Evolutionary conservation across 305 asterid genomes (phyloP), one percentile per base, ranked within the genome.

Genomic region (Vinca major): DNA sequence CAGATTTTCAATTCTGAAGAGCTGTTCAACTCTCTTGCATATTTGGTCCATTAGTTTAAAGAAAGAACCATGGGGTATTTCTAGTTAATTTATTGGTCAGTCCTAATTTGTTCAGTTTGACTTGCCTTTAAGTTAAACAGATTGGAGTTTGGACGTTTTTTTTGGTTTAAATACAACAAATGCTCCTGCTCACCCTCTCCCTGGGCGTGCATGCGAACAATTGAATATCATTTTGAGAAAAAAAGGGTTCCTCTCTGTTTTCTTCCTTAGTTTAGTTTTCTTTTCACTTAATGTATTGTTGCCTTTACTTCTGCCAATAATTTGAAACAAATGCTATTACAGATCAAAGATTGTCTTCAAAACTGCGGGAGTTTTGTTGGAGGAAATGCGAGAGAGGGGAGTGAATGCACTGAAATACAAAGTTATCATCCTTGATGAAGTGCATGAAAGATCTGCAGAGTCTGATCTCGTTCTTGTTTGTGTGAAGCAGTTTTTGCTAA

Each of bases 371-470:
- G 97, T 93, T 77, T 82, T 93, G 83, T 76, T 93, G 84, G 99
- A 93, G 75, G 99, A 93, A 88, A 90, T 93, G 92, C 88, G 85
- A 66, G 99, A 93, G 78, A 93, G 81, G 82, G 99, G 97, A 33
- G 41, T 81, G 75, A 86, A 86, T 63, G 96, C 99, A 37, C 92
- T 93, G 63, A 90, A 82, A 57, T 93, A 89, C 89, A 93, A 90
- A 83, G 99, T 89, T 70, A 86, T 93, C 71, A 84, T 93, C 78
- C 95, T 93, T 57, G 99, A 93, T 73, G 99, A 93, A 85, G 97
- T 93, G 70, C 99, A 93, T 75, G 99, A 93, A 89, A 88, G 97
- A 86, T 93, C 99, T 64, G 96, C 88, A 74, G 97, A 93, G 84
- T 93, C 97, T 5, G 99, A 93, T 81, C 95, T 93, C 70, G 91